Percentiles rank a stretch among this genome's conserved stretches.
Evolutionary conservation across 2,329 filamentous ascomycete genomes (phyloP).

Genomic region (Sarocladiaceae sp.): DNA sequence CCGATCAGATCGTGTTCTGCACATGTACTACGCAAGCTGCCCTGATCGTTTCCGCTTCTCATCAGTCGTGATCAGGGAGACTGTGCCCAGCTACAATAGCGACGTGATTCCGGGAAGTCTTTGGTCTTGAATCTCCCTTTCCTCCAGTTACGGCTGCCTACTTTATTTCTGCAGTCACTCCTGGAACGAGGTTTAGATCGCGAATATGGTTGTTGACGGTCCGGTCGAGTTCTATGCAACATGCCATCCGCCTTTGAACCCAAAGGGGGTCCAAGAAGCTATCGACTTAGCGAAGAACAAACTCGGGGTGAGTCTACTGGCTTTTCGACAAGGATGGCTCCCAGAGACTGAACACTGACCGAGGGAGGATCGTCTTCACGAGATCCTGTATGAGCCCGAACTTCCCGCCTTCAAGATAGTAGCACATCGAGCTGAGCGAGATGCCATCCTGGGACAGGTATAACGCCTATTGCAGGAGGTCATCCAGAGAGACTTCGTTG

Average conservation of each 20-base stretch:
- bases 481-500: constrained; percentile 15
- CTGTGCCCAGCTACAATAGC: too few relatives aligned
- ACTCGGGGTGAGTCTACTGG: constrained; percentile 16
- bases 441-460: constrained; percentile 16
- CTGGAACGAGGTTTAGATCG: too few relatives aligned
- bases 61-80: too few relatives aligned
- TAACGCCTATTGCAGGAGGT: constrained; percentile 17
- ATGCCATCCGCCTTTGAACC: constrained; percentile 29
- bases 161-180: too few relatives aligned
- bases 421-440: constrained; percentile 8
- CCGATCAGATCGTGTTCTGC: too few relatives aligned
- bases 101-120: too few relatives aligned
- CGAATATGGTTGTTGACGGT: not conserved
- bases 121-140: too few relatives aligned
- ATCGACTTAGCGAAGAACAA: not conserved
- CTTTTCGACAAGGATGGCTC: not conserved
- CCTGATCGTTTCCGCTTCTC: too few relatives aligned
- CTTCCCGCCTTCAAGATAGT: constrained; percentile 31
- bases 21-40: too few relatives aligned
- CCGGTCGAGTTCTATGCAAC: constrained; percentile 28
- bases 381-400: constrained; percentile 32
- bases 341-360: not conserved
- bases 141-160: too few relatives aligned
- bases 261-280: constrained; percentile 23
- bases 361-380: constrained; percentile 12